phyloP scores from a whole-genome alignment of 2,329 filamentous ascomycete species.

The Aspergillus tanneri region DNA sequence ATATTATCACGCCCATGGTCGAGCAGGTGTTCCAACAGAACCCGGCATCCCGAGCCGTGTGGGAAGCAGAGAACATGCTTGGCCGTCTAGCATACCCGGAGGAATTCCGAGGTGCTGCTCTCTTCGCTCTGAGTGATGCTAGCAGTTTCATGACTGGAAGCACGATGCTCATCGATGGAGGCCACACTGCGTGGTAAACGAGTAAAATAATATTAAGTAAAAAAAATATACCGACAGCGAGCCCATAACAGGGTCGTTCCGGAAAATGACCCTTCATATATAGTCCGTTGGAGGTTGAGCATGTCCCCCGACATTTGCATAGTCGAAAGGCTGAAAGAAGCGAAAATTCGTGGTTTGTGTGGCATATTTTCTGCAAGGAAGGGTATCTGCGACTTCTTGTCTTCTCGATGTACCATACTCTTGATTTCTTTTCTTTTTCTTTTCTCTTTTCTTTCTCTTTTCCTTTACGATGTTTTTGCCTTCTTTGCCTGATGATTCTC shows the following conservation, averaged over 20 bases:
- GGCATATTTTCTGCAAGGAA: too few relatives aligned
- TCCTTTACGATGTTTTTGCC: background rate
- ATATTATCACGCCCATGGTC: constrained; percentile 71
- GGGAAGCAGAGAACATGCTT: constrained; percentile 52
- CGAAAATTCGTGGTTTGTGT: too few relatives aligned
- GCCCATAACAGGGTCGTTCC: too few relatives aligned
- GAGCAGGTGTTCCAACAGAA: constrained; percentile 72
- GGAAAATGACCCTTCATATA: too few relatives aligned
- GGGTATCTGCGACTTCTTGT: background rate
- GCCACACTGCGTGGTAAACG: constrained; percentile 52
- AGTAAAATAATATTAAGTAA: too few relatives aligned
- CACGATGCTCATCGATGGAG: constrained; percentile 69
- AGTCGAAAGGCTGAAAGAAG: background rate
- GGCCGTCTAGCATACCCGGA: constrained; percentile 56
- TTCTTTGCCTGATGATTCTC: too few relatives aligned
- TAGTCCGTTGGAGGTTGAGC: too few relatives aligned
- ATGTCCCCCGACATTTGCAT: background rate
- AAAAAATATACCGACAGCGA: too few relatives aligned
- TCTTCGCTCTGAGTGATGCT: constrained; percentile 66
- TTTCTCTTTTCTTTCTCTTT: background rate
- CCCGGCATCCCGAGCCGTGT: constrained; percentile 57
- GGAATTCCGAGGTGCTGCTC: constrained; percentile 64
- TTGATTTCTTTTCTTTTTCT: background rate
- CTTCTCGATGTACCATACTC: background rate
- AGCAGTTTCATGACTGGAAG: constrained; percentile 70